These are phyloP conservation scores for Mycena venus DNA, from an alignment of 768 basidiomycete genomes.

Conservation along the genomic window DNA sequence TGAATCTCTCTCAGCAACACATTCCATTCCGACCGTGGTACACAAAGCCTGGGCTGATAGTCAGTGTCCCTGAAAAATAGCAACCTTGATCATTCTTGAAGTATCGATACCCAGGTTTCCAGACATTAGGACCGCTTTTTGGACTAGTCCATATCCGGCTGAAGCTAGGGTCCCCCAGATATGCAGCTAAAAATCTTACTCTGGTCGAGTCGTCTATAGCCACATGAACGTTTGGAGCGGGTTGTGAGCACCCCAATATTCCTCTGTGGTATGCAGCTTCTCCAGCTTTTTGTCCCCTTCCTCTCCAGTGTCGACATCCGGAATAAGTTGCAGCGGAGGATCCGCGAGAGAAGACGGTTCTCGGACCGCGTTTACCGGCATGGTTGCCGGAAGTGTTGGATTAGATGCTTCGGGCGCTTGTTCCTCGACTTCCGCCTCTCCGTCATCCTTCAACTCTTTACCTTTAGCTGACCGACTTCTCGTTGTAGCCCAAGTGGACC, in stretches of 20 bases:
- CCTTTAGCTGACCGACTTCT: no score
- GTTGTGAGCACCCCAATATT: neutral
- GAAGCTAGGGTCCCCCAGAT: neutral
- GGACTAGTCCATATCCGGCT: neutral
- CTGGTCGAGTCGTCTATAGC: neutral
- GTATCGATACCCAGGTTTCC: neutral
- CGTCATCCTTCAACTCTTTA: neutral
- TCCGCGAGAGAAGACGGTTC: no score
- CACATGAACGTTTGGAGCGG: neutral
- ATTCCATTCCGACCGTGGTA: neutral
- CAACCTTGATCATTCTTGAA: neutral
- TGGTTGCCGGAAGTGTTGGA: no score
- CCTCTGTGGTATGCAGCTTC: neutral
- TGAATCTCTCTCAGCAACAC: neutral
- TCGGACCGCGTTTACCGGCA: no score
- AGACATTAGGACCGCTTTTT: neutral
- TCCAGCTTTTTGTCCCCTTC: neutral
- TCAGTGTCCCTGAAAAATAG: neutral
- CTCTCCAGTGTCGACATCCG: neutral
- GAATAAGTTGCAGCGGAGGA: no score
- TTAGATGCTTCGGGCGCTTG: no score
- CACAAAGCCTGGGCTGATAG: neutral
- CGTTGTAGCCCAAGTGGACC: neutral
- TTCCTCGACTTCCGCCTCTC: neutral
- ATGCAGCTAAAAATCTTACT: neutral